These are phyloP conservation scores for Brassica balearica DNA, from an alignment of 441 rosid genomes.

Conservation along the genomic window DNA sequence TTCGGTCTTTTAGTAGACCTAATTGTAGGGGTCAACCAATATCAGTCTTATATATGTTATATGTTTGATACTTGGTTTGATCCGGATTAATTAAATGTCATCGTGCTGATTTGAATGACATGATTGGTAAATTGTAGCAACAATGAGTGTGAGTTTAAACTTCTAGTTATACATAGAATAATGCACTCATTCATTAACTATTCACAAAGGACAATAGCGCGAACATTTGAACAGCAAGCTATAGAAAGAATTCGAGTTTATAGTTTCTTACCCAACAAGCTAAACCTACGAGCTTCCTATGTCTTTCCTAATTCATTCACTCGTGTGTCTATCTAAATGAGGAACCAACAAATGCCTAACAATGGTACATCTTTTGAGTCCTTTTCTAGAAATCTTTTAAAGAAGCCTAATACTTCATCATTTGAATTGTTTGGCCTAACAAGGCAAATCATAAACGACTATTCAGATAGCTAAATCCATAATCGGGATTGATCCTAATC, in stretches of 20 bases:
- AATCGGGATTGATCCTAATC: constrained; percentile 6
- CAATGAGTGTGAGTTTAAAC: neutral
- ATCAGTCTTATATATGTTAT: too few relatives aligned
- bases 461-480: neutral
- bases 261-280: neutral
- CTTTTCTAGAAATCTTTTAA: neutral
- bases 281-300: neutral
- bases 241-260: neutral
- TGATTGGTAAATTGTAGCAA: neutral
- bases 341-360: neutral
- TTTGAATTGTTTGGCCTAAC: constrained; percentile 21
- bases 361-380: neutral
- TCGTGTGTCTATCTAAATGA: constrained; percentile 12
- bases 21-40: too few relatives aligned
- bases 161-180: too few relatives aligned
- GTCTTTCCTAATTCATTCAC: neutral
- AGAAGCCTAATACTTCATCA: constrained; percentile 12
- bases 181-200: neutral
- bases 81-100: too few relatives aligned
- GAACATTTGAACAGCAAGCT: neutral
- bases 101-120: neutral
- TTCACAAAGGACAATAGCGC: neutral
- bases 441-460: neutral
- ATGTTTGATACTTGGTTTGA: too few relatives aligned
- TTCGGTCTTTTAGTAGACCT: neutral